These are phyloP conservation scores for Casaregolazyma suthepensis DNA, from an alignment of 1,139 yeast species.

Conservation along the genomic window DNA sequence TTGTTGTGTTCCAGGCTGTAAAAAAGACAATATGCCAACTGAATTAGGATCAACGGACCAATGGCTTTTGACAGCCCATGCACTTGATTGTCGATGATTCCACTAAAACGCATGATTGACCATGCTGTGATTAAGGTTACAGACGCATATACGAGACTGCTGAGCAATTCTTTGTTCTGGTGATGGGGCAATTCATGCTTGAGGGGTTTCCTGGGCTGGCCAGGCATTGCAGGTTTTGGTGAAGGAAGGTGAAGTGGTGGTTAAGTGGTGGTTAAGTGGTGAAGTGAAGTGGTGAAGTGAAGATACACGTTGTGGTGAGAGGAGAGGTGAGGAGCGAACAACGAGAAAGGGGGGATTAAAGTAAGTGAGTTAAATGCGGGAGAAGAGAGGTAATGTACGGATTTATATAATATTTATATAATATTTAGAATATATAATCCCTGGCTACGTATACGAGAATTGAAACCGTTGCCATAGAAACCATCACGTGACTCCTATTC, in stretches of 20 bases:
- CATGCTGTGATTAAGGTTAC: neutral
- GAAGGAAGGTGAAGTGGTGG: too few species aligned
- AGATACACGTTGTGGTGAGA: neutral
- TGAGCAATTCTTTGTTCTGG: neutral
- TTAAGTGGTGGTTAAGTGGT: too few species aligned
- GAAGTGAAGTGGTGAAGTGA: neutral
- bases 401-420: too few species aligned
- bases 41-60: slow-evolving; percentile 21
- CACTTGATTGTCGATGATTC: slow-evolving; percentile 9
- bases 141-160: slow-evolving; percentile 4
- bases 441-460: too few species aligned
- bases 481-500: neutral
- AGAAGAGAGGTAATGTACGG: too few species aligned
- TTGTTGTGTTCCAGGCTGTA: slow-evolving; percentile 20
- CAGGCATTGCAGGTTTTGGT: neutral
- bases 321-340: too few species aligned
- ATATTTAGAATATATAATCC: too few species aligned
- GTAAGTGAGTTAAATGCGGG: too few species aligned
- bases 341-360: too few species aligned
- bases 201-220: slow-evolving; percentile 1
- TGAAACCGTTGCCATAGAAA: too few species aligned
- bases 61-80: slow-evolving; percentile 23
- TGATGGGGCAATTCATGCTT: neutral
- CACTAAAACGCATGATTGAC: slow-evolving; percentile 1
- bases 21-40: slow-evolving; percentile 24